Base-by-base conservation (phyloP, 768 basidiomycete species). In the Lentinula detonsa region DNA sequence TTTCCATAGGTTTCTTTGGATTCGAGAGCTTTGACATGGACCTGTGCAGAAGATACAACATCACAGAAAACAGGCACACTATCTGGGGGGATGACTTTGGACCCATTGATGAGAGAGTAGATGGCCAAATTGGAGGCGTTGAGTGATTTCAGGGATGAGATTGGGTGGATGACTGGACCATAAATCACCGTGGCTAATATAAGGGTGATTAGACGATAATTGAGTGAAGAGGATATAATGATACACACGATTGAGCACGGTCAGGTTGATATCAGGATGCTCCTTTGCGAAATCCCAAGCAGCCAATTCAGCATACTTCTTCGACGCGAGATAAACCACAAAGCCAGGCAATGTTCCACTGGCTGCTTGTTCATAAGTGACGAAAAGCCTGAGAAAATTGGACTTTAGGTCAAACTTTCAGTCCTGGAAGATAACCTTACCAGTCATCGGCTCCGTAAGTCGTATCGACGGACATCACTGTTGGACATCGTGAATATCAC, bases 221-320 rank as follows among this genome's bases (percentile, higher is more conserved):
- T 34, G 23, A 18, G 16, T 53, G 7, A 13, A 61, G 13, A 16
- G 7, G 11, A 18, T 51, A 7, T 28, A n/a, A 21, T 18, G 28
- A 23, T 57, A 53, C 37, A 39, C 37, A 63, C 68, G 58, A 59
- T 50, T 56, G 67, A 70, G 50, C 10, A 55, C 45, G 28, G 62
- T 57, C 46, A 67, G 60, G 18, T 65, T 9, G 31, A 53, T 33
- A 5, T 53, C 51, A 9, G 51, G 64, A 51, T 71, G 68, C 40
- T 61, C 62, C 15, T 67, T 68, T 5, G 61, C 68, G 57, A 67
- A 67, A 37, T 70, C 61, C 70, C 70, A 70, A 6, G 64, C 68
- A 15, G 68, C 65, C 18, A 57, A 54, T 61, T 73, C 71, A 7
- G 70, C 67, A 11, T 70, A 57, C 3, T 57, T 63, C 57, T 74